A percentile compares a stretch with the other conserved stretches of the same genome.
phyloP scores from a whole-genome alignment of 2,329 filamentous ascomycete genomes.

The Hortaea sp. region DNA sequence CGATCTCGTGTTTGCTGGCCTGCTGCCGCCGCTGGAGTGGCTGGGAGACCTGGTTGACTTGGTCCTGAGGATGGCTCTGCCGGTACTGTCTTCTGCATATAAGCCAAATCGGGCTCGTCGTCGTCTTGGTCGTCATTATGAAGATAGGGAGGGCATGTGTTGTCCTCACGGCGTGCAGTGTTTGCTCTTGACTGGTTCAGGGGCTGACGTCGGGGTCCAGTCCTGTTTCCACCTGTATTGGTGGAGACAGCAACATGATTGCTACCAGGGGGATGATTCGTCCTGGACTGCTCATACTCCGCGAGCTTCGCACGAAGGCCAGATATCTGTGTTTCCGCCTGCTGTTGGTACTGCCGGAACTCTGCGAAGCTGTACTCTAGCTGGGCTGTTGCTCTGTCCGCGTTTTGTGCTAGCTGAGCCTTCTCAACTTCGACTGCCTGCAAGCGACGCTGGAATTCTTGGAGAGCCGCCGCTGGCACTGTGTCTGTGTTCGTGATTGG shows the following conservation, averaged over 20 bases:
- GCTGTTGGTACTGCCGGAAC: background rate
- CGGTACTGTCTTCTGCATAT: background rate
- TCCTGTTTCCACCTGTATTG: too few species aligned
- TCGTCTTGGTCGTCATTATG: conserved; percentile 8
- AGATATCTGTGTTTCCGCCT: background rate
- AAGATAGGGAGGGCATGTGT: background rate
- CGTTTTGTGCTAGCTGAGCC: background rate
- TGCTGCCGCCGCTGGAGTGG: too few species aligned
- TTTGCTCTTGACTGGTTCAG: too few species aligned
- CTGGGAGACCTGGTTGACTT: too few species aligned
- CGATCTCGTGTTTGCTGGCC: too few species aligned
- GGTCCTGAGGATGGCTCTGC: too few species aligned
- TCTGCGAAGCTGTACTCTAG: background rate
- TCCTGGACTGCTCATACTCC: background rate
- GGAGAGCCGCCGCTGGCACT: background rate
- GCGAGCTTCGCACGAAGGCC: background rate
- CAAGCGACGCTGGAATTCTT: background rate
- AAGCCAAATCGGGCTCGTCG: conserved; percentile 6
- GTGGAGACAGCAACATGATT: too few species aligned
- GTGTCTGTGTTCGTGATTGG: background rate
- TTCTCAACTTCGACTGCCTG: background rate
- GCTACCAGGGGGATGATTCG: too few species aligned
- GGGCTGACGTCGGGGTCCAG: too few species aligned
- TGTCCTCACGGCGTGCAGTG: too few species aligned
- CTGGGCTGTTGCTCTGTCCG: background rate